phyloP scores from a whole-genome alignment of 768 basidiomycete species.

The Mycena belliarum region DNA sequence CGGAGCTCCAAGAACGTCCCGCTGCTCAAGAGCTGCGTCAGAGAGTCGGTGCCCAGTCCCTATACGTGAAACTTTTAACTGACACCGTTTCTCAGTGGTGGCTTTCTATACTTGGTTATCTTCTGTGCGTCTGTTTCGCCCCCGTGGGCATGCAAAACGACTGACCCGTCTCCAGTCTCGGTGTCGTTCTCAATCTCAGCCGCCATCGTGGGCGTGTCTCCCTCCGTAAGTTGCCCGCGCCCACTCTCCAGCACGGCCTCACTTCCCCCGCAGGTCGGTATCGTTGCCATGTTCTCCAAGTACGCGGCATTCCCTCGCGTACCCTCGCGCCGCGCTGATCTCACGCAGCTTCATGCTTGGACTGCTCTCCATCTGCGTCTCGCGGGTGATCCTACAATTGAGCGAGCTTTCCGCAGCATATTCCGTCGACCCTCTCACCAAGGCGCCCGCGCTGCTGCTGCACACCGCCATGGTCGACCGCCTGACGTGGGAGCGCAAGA shows the following conservation, averaged over 20 bases:
- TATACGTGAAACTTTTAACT: not conserved
- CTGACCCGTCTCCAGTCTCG: slow-evolving; percentile 11
- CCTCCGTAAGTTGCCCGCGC: slow-evolving; percentile 4
- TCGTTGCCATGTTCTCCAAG: slow-evolving; percentile 24
- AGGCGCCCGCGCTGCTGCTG: slow-evolving; percentile 18
- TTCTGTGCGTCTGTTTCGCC: slow-evolving; percentile 11
- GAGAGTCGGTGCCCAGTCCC: slow-evolving; percentile 9
- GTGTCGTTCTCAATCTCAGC: slow-evolving; percentile 21
- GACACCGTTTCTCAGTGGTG: slow-evolving; percentile 4
- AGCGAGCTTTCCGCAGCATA: slow-evolving; percentile 14
- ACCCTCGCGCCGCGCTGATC: not conserved
- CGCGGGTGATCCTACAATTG: slow-evolving; percentile 21
- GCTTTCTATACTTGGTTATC: slow-evolving; percentile 21
- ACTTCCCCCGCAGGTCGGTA: slow-evolving; percentile 12
- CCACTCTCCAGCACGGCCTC: not conserved
- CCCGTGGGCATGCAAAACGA: not conserved
- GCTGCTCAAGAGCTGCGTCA: slow-evolving; percentile 10
- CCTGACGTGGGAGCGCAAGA: slow-evolving; percentile 20
- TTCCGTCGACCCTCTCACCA: slow-evolving; percentile 15
- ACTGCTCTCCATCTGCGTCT: slow-evolving; percentile 22
- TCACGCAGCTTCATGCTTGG: slow-evolving; percentile 20
- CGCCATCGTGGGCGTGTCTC: slow-evolving; percentile 22
- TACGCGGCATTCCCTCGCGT: not conserved
- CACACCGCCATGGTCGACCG: slow-evolving; percentile 21
- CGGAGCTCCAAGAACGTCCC: slow-evolving; percentile 14